phyloP scores from a whole-genome alignment of 2,329 filamentous ascomycete genomes.

The Aspergillaceae sp. region DNA sequence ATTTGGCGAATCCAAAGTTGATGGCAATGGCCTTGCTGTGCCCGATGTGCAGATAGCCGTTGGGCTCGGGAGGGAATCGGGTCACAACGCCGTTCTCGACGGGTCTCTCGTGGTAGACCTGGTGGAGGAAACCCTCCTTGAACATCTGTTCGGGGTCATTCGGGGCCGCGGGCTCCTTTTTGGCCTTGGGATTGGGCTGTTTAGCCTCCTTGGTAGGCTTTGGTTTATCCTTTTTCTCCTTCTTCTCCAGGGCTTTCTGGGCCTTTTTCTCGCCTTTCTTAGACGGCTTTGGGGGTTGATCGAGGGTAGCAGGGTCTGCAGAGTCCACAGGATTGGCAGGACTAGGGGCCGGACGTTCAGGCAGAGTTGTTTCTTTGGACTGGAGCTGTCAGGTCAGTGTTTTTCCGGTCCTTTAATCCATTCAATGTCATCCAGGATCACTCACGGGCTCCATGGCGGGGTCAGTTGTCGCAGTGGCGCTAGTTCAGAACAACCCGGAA shows the following conservation, averaged over 20 bases:
- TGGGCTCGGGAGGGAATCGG: conserved; percentile 78
- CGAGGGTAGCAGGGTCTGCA: too few species aligned
- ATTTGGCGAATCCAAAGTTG: conserved; percentile 89
- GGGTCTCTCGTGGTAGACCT: conserved; percentile 62
- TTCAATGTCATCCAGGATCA: too few species aligned
- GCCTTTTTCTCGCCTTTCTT: neutral
- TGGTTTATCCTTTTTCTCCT: conserved; percentile 18
- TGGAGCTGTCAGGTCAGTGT: too few species aligned
- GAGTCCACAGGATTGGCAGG: too few species aligned
- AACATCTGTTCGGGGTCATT: conserved; percentile 59
- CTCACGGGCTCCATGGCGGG: too few species aligned
- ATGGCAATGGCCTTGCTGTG: conserved; percentile 93
- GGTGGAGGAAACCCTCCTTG: conserved; percentile 66
- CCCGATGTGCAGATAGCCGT: conserved; percentile 87
- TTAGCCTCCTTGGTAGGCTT: conserved; percentile 40
- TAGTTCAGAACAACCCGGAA: too few species aligned
- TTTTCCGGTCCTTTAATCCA: too few species aligned
- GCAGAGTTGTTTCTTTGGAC: too few species aligned
- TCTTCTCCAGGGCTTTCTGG: conserved; percentile 20
- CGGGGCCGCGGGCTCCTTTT: conserved; percentile 22
- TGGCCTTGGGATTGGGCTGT: conserved; percentile 20
- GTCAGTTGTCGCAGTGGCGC: too few species aligned
- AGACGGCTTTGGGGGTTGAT: too few species aligned
- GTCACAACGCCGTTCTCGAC: conserved; percentile 44
- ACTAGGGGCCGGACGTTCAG: too few species aligned